These are phyloP conservation scores for Pyrrhoderma noxium DNA, from an alignment of 1,284 basidiomycete genomes.

Conservation along the genomic window DNA sequence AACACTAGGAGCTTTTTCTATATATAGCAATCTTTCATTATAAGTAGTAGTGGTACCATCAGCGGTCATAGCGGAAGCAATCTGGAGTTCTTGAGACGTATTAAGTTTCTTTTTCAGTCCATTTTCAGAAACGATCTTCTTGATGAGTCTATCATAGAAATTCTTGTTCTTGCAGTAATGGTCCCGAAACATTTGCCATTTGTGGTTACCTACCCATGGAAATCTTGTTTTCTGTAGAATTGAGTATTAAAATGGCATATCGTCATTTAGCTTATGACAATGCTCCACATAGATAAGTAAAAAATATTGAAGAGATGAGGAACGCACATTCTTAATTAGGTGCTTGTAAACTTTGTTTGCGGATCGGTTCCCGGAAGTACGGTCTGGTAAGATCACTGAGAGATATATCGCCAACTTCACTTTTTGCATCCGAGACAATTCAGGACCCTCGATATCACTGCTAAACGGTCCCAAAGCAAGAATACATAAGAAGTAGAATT, in stretches of 20 bases:
- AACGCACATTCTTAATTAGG: conserved; percentile 12
- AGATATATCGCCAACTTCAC: conserved; percentile 14
- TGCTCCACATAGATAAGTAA: not conserved
- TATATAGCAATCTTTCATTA: not conserved
- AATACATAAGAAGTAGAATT: too few relatives aligned
- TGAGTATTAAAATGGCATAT: not conserved
- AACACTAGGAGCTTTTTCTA: not conserved
- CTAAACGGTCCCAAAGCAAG: too few relatives aligned
- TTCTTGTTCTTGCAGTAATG: conserved; percentile 17
- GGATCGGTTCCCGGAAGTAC: not conserved
- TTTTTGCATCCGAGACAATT: conserved; percentile 6
- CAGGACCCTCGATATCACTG: not conserved
- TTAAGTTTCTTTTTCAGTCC: not conserved
- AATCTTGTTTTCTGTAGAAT: conserved; percentile 5
- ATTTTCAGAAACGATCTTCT: not conserved
- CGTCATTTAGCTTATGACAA: too few relatives aligned
- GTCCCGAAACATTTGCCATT: conserved; percentile 13
- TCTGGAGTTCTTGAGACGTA: too few relatives aligned
- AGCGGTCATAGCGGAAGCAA: not conserved
- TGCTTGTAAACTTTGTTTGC: conserved; percentile 11
- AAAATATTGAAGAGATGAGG: not conserved
- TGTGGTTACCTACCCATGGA: conserved; percentile 8
- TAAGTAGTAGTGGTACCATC: not conserved
- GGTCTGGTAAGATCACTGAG: conserved; percentile 3
- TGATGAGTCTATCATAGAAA: conserved; percentile 12